These are phyloP conservation scores for Globisporangium alternatum DNA, from an alignment of 352 stramenopile species.

Conservation along the genomic window DNA sequence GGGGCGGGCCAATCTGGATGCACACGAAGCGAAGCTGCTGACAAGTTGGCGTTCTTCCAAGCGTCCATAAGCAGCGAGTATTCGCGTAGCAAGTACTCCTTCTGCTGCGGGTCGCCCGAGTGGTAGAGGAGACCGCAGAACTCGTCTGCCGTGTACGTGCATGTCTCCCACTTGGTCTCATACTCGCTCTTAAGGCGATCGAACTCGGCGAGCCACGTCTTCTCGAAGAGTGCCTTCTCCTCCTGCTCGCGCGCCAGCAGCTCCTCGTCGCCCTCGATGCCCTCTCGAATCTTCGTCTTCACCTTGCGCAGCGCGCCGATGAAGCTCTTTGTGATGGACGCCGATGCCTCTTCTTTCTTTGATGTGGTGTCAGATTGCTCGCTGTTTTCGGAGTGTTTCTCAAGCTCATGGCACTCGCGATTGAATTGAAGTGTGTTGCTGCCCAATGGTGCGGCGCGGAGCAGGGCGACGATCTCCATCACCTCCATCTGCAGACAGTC, in stretches of 20 bases:
- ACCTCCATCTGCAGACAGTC: conserved; percentile 25
- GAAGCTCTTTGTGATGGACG: conserved; percentile 34
- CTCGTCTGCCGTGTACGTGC: conserved; percentile 60
- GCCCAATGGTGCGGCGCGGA: conserved; percentile 27
- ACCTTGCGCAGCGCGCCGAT: conserved; percentile 55
- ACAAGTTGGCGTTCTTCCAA: conserved; percentile 35
- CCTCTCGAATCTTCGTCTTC: conserved; percentile 52
- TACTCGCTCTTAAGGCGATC: conserved; percentile 42
- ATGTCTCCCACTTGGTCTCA: conserved; percentile 57
- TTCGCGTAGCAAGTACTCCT: conserved; percentile 37
- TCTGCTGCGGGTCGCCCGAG: conserved; percentile 44
- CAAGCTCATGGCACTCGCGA: not conserved
- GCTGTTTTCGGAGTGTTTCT: not conserved
- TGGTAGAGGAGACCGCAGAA: conserved; percentile 66
- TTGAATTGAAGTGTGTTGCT: conserved; percentile 34
- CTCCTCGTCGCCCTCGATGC: conserved; percentile 44
- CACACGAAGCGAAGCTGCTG: conserved; percentile 17
- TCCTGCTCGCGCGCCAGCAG: conserved; percentile 33
- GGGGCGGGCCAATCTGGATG: conserved; percentile 41
- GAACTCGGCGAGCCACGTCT: conserved; percentile 60
- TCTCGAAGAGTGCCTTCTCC: conserved; percentile 48
- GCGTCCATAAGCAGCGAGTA: conserved; percentile 60
- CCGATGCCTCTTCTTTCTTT: not conserved
- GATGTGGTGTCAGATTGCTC: not conserved
- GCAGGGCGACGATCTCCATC: conserved; percentile 25